phyloP scores from a whole-genome alignment of 2,329 filamentous ascomycete species.

The Xylaria sp. region DNA sequence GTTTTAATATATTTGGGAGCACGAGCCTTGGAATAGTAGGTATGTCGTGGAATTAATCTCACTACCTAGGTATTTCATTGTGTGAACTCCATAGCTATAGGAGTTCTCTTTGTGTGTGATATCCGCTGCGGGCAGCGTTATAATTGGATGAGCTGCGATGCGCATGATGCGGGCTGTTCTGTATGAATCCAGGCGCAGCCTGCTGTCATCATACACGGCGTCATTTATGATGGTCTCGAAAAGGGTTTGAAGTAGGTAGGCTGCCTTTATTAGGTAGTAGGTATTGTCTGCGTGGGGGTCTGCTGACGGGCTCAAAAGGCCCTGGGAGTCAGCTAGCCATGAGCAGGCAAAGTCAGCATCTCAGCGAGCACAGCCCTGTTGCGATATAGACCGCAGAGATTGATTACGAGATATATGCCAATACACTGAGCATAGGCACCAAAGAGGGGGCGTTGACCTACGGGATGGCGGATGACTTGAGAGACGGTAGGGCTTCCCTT shows the following conservation, averaged over 20 bases:
- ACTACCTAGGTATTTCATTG: too few species aligned
- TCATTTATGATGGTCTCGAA: neutral
- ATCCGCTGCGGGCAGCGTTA: neutral
- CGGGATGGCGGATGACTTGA: neutral
- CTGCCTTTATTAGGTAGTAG: neutral
- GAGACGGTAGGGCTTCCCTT: neutral
- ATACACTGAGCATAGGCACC: neutral
- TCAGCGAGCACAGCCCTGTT: neutral
- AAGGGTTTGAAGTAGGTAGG: neutral
- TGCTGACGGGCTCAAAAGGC: neutral
- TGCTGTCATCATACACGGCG: neutral
- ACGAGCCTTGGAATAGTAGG: neutral
- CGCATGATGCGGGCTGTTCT: neutral
- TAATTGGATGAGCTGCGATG: neutral
- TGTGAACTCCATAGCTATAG: neutral
- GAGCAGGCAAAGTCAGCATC: neutral
- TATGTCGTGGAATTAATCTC: too few species aligned
- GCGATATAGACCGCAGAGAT: neutral
- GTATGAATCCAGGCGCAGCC: neutral
- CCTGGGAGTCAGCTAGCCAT: too few species aligned
- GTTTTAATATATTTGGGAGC: neutral
- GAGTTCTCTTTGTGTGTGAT: neutral
- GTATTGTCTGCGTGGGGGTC: neutral
- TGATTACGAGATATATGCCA: neutral
- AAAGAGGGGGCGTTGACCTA: neutral